Percentiles rank a stretch among this genome's conserved stretches.
Evolutionary conservation across 106 monocot species (phyloP).

Genomic region (Platanthera guangdongensis): DNA sequence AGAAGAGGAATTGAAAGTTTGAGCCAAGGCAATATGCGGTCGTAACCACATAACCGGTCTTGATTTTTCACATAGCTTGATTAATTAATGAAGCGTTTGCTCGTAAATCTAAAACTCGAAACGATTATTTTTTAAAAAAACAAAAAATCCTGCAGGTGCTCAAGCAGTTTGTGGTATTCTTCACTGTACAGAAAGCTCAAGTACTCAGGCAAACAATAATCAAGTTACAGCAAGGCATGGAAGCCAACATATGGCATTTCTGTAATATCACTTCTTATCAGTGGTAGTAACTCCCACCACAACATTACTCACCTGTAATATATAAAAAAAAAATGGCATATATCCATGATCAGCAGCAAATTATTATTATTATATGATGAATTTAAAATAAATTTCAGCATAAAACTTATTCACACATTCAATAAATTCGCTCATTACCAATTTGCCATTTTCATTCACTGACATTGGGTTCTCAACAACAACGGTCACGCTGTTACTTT

Average conservation of each 20-base stretch:
- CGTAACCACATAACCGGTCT: too few species aligned
- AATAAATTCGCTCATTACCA: constrained; percentile 22
- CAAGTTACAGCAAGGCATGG: neutral
- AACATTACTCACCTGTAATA: constrained; percentile 8
- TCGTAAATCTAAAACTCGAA: neutral
- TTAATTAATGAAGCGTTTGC: too few species aligned
- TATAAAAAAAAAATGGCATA: neutral
- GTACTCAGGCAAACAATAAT: neutral
- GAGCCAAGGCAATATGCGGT: too few species aligned
- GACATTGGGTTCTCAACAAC: constrained; percentile 72
- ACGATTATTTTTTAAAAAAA: neutral
- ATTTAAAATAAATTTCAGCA: neutral
- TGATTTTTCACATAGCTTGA: too few species aligned
- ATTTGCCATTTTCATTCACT: constrained; percentile 50
- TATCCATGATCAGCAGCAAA: neutral
- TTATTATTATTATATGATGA: neutral
- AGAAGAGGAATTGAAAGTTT: too few species aligned
- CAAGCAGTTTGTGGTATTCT: neutral
- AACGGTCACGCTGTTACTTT: constrained; percentile 44
- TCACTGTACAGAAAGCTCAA: neutral
- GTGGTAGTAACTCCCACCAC: constrained; percentile 1
- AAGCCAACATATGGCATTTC: neutral
- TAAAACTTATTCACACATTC: neutral
- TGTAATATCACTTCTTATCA: constrained; percentile 5
- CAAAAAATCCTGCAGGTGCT: neutral